Evolutionary conservation across 75 land plant species (phyloP).

Genomic region (Larix kaempferi): DNA sequence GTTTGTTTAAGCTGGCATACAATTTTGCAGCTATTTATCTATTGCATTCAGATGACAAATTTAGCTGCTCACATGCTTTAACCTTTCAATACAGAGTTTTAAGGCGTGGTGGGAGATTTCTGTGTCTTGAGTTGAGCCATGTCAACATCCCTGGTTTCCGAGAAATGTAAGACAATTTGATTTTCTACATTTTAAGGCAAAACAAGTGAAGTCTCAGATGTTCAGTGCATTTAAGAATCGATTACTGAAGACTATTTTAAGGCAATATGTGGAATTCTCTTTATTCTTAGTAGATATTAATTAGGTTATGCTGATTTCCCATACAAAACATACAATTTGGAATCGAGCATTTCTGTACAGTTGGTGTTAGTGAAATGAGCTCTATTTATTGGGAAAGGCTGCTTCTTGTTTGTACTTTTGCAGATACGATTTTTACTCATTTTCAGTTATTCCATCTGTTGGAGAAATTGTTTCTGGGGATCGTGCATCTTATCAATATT

Average conservation of each 20-base stretch:
- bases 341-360: not conserved
- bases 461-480: constrained; percentile 92
- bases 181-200: not conserved
- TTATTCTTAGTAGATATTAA: not conserved
- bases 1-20: no score
- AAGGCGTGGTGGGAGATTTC: constrained; percentile 83
- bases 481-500: constrained; percentile 84
- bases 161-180: constrained; percentile 49
- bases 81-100: constrained; percentile 58
- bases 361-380: not conserved
- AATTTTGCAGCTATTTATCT: no score
- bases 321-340: not conserved
- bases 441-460: constrained; percentile 74
- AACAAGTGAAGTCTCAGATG: not conserved
- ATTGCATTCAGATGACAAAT: no score
- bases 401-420: not conserved
- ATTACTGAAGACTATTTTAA: not conserved
- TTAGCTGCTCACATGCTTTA: no score
- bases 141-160: constrained; percentile 73
- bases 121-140: constrained; percentile 96
- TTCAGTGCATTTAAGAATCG: not conserved
- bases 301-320: not conserved
- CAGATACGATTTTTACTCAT: constrained; percentile 93
- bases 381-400: not conserved
- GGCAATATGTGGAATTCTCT: not conserved